These are phyloP conservation scores for Trichoderma koningii DNA, from an alignment of 2,329 filamentous ascomycete species.

Conservation along the genomic window DNA sequence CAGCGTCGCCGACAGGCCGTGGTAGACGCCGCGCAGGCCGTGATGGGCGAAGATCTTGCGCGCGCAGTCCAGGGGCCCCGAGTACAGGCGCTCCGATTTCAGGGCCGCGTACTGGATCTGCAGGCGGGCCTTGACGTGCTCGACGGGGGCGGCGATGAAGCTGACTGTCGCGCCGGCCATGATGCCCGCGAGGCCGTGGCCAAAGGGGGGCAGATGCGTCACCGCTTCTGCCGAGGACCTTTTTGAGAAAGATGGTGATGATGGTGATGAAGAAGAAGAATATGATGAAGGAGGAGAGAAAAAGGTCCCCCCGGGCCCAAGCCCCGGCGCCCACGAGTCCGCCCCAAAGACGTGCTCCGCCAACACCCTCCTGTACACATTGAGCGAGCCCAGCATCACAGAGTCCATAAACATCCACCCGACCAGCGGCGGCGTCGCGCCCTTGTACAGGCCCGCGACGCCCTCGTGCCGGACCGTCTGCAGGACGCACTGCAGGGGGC, in stretches of 20 bases:
- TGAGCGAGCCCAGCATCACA: slow-evolving; percentile 87
- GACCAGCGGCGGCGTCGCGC: slow-evolving; percentile 84
- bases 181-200: slow-evolving; percentile 85
- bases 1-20: slow-evolving; percentile 80
- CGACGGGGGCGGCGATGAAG: slow-evolving; percentile 89
- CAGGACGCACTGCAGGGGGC: slow-evolving; percentile 80
- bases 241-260: slow-evolving; percentile 31
- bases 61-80: slow-evolving; percentile 82
- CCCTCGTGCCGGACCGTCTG: slow-evolving; percentile 88
- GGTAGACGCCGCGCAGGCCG: slow-evolving; percentile 79
- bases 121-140: slow-evolving; percentile 91
- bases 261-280: neutral
- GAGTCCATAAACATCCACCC: slow-evolving; percentile 99
- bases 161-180: slow-evolving; percentile 87
- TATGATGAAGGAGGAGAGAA: neutral
- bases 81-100: slow-evolving; percentile 78
- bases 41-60: slow-evolving; percentile 70
- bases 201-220: slow-evolving; percentile 67
- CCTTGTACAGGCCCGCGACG: slow-evolving; percentile 85
- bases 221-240: slow-evolving; percentile 16
- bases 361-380: slow-evolving; percentile 82
- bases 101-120: slow-evolving; percentile 89
- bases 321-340: slow-evolving; percentile 35
- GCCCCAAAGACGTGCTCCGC: slow-evolving; percentile 76
- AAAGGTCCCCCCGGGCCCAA: slow-evolving; percentile 25